Base-by-base conservation (phyloP, 2,329 filamentous ascomycete genomes). In the Venturia carpophila region DNA sequence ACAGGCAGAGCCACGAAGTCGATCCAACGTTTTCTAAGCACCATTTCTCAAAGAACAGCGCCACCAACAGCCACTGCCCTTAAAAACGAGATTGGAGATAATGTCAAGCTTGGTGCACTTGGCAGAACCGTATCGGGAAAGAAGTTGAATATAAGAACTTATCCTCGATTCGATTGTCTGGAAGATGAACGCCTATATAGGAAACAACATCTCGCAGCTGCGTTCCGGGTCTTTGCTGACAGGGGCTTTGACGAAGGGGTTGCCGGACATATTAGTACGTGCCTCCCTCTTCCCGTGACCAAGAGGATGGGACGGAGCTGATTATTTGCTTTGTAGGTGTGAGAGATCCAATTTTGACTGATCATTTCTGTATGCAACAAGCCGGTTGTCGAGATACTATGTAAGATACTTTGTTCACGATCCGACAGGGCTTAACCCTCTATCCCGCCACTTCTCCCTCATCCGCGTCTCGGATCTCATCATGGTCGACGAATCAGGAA, bases 161-260 rank as follows among this genome's bases (percentile, higher is more conserved):
- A 82, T 69, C 75, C 75, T 15, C 71, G 68, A 11, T 79, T 78
- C 63, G 70, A 70, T 3, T 73, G 68, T 0, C 71, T 75, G 6
- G 75, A 78, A 66, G 74, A 77, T 37, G 76, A 79, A 68, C 71
- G 77, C 10, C 67, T 76, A 41, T 80, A 78, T 66, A 71, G 77
- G 52, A 79, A 79, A 68, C 76, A 80, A 63, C 79, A 80, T 66
- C 72, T 80, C 42, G 78, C 77, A 0, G 78, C 75, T 10, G 79
- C 77, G 7, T 81, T 75, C 60, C 69, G 75, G 34, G 68, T 75
- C n/a, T 77, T 76, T 64, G 75, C 75, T 0, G 69, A 69, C 1
- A 69, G 73, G 13, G 76, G 76, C 17, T 79, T 77, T 52, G 74
- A 75, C 61, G 75, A 77, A 65, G 75, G 75, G 5, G 73, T 76